Evolutionary conservation across 2,329 filamentous ascomycete species (phyloP).

Genomic region (Phialophora chinensis): DNA sequence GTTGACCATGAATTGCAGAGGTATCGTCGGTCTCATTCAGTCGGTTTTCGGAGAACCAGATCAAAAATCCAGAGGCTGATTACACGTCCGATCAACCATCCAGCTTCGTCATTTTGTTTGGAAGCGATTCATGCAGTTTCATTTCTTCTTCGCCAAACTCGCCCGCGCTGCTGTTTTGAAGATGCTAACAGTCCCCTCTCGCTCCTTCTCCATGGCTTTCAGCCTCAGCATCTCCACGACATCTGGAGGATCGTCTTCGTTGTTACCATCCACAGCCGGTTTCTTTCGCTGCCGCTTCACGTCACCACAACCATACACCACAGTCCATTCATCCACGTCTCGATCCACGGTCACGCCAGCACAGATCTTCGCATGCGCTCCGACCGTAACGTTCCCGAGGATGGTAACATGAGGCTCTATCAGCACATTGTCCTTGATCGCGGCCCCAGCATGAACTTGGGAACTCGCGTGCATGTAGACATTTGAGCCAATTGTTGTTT

Average conservation of each 20-base stretch:
- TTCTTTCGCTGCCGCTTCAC: slow-evolving; percentile 42
- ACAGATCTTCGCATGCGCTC: slow-evolving; percentile 72
- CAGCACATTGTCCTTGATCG: slow-evolving; percentile 47
- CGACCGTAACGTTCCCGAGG: slow-evolving; percentile 44
- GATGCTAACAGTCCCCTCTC: slow-evolving; percentile 32
- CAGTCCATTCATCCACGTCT: slow-evolving; percentile 68
- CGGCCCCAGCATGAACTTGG: slow-evolving; percentile 47
- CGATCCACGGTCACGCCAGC: slow-evolving; percentile 64
- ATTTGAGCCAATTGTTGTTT: slow-evolving; percentile 47
- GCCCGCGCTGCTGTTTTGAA: slow-evolving; percentile 31
- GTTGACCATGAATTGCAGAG: neutral
- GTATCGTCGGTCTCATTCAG: neutral
- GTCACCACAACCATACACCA: slow-evolving; percentile 67
- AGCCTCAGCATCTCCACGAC: slow-evolving; percentile 65
- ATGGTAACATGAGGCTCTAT: slow-evolving; percentile 56
- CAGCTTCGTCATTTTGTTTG: neutral
- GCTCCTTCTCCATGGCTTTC: slow-evolving; percentile 59
- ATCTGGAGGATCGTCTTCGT: slow-evolving; percentile 35
- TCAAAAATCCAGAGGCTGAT: neutral
- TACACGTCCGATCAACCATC: neutral
- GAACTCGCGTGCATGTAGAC: slow-evolving; percentile 49
- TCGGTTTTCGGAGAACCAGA: neutral
- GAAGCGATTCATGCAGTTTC: slow-evolving; percentile 4
- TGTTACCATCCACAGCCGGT: slow-evolving; percentile 1
- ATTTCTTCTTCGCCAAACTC: slow-evolving; percentile 39